phyloP scores from a whole-genome alignment of 371 early-diverging fungal species.

The Blakeslea trispora region DNA sequence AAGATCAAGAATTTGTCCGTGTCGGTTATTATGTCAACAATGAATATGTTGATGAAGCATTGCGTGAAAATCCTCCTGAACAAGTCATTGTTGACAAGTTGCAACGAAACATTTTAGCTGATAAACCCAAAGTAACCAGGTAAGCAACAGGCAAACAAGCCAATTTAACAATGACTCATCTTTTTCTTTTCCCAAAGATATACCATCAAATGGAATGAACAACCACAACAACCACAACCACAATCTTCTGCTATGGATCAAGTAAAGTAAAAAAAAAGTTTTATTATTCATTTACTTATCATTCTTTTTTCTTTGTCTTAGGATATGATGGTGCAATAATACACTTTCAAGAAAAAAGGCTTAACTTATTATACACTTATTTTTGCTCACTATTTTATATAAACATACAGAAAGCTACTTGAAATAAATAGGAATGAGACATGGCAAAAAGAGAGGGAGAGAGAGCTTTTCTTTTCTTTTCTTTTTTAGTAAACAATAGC shows the following conservation, averaged over 20 bases:
- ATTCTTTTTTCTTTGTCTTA: conserved; percentile 8
- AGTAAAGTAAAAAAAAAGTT: conserved; percentile 11
- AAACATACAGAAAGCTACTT: too few relatives aligned
- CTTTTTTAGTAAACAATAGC: too few relatives aligned
- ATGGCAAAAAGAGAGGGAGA: too few relatives aligned
- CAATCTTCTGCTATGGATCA: conserved; percentile 22
- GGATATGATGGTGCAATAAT: conserved; percentile 43
- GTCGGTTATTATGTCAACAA: conserved; percentile 97
- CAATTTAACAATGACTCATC: too few relatives aligned
- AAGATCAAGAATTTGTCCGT: conserved; percentile 89
- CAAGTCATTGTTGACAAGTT: conserved; percentile 69
- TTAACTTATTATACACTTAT: conserved; percentile 8
- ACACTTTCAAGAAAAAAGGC: too few relatives aligned
- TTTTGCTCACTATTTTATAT: neutral
- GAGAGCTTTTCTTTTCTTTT: too few relatives aligned
- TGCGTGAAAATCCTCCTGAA: conserved; percentile 44
- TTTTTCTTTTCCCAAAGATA: conserved; percentile 28
- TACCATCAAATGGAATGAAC: conserved; percentile 44
- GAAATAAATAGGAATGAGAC: too few relatives aligned
- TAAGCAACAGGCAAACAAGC: too few relatives aligned
- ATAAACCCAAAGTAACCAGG: conserved; percentile 93
- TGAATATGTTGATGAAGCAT: conserved; percentile 74
- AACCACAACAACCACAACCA: conserved; percentile 19
- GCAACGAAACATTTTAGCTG: conserved; percentile 84
- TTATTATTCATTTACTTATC: too few relatives aligned